phyloP scores from a whole-genome alignment of 805 yeast species.

The Scheffersomyces lignosus region DNA sequence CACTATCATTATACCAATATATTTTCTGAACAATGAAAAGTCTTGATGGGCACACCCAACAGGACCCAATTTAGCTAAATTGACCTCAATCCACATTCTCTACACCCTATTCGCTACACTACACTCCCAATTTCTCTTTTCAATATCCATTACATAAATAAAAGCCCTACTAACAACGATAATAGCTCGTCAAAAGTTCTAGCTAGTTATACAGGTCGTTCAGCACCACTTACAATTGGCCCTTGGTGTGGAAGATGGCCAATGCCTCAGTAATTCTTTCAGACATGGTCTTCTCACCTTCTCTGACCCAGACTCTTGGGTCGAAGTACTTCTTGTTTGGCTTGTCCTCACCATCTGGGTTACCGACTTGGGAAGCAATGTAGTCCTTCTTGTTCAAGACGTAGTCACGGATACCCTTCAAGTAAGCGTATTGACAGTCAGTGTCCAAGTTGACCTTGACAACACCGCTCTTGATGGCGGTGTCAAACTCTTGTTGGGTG shows the following conservation, averaged over 20 bases:
- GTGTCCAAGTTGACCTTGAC: conserved; percentile 99
- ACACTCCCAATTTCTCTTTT: too few species aligned
- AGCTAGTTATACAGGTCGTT: too few species aligned
- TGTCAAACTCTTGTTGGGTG: conserved; percentile 83
- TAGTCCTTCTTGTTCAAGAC: conserved; percentile 95
- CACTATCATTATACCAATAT: too few species aligned
- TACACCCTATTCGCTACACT: too few species aligned
- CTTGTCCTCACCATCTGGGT: conserved; percentile 99
- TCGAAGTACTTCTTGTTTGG: conserved; percentile 99
- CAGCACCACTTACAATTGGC: conserved; percentile 55
- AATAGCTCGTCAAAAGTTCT: too few species aligned
- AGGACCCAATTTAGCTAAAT: too few species aligned
- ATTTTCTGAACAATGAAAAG: too few species aligned
- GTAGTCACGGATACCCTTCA: conserved; percentile 96
- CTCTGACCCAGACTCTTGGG: conserved; percentile 99
- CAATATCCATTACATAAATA: too few species aligned
- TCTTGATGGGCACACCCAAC: too few species aligned
- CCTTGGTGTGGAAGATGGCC: conserved; percentile 78
- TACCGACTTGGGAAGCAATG: conserved; percentile 85
- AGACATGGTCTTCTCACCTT: conserved; percentile 98
- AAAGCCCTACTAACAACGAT: too few species aligned
- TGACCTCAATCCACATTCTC: too few species aligned
- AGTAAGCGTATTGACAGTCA: conserved; percentile 98
- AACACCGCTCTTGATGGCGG: conserved; percentile 90
- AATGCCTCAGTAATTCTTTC: conserved; percentile 83